phyloP scores from a whole-genome alignment of 1,139 yeast species.

The Hyphopichia khmerensis region DNA sequence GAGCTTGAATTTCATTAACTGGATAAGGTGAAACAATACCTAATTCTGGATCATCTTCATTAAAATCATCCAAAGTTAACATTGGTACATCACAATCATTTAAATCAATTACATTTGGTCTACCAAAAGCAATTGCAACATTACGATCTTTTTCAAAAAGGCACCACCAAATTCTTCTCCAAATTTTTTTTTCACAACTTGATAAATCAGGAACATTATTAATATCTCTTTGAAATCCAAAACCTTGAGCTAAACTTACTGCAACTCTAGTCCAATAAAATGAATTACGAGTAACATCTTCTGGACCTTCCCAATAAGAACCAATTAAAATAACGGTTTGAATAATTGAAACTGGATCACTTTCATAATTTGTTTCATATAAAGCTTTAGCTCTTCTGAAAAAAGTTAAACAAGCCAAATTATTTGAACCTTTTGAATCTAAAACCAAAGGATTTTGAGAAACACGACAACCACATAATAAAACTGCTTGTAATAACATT shows the following conservation, averaged over 20 bases:
- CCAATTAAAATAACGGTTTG: conserved; percentile 67
- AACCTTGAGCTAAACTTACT: conserved; percentile 72
- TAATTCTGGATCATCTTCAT: conserved; percentile 52
- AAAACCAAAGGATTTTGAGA: conserved; percentile 55
- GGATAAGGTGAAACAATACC: conserved; percentile 46
- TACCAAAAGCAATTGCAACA: conserved; percentile 74
- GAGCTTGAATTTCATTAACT: conserved; percentile 47
- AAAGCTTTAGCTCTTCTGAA: conserved; percentile 77
- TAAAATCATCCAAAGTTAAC: conserved; percentile 64
- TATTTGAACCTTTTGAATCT: conserved; percentile 57
- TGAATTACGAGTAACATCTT: conserved; percentile 70
- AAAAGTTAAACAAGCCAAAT: conserved; percentile 61
- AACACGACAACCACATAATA: conserved; percentile 69
- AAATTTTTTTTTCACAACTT: conserved; percentile 50
- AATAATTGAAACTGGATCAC: conserved; percentile 64
- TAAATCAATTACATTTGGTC: conserved; percentile 68
- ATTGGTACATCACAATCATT: conserved; percentile 80
- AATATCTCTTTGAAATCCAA: conserved; percentile 68
- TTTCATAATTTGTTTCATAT: conserved; percentile 71
- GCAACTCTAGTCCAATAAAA: conserved; percentile 80
- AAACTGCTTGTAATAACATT: conserved; percentile 65
- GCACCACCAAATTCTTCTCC: conserved; percentile 82
- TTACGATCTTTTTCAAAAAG: conserved; percentile 70
- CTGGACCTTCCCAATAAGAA: conserved; percentile 78
- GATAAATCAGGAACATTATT: conserved; percentile 31